Conservation (phyloP, 352 stramenopile genomes). For the Saprolegnia diclina region DNA sequence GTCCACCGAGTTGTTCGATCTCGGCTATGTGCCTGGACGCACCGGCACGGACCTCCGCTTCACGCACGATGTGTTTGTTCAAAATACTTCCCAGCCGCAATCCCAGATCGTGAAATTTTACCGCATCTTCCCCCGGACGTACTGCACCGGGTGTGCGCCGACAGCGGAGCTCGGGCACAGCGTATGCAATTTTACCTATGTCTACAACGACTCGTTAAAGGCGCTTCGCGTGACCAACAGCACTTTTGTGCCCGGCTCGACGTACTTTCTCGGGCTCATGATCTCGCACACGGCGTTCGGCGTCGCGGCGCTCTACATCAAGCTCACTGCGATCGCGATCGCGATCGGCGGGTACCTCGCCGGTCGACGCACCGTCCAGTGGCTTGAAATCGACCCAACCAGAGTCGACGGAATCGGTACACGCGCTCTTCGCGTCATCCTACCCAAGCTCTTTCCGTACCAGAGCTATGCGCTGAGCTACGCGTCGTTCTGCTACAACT, state of each 20-base stretch:
- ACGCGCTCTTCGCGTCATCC: neutral
- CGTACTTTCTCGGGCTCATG: neutral
- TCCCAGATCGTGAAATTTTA: neutral
- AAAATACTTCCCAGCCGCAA: neutral
- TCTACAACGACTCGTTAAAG: neutral
- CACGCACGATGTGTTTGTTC: neutral
- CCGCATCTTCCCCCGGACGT: constrained; percentile 2
- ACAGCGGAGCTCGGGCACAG: neutral
- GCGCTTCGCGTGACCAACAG: neutral
- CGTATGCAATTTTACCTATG: neutral
- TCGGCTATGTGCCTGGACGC: neutral
- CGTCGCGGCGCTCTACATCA: neutral
- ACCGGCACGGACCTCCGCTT: neutral
- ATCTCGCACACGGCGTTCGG: neutral
- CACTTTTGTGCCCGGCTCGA: neutral
- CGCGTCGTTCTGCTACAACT: constrained; percentile 27
- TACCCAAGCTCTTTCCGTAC: constrained; percentile 18
- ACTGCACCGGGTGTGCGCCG: constrained; percentile 7
- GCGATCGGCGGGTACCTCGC: constrained; percentile 10
- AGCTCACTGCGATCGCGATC: neutral
- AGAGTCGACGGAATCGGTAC: neutral
- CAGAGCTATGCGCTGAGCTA: constrained; percentile 16
- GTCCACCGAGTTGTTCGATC: neutral
- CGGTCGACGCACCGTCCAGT: constrained; percentile 11
- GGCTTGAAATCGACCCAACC: neutral